Base-by-base conservation (phyloP, 2,329 filamentous ascomycete genomes). In the Fusarium praegraminearum region DNA sequence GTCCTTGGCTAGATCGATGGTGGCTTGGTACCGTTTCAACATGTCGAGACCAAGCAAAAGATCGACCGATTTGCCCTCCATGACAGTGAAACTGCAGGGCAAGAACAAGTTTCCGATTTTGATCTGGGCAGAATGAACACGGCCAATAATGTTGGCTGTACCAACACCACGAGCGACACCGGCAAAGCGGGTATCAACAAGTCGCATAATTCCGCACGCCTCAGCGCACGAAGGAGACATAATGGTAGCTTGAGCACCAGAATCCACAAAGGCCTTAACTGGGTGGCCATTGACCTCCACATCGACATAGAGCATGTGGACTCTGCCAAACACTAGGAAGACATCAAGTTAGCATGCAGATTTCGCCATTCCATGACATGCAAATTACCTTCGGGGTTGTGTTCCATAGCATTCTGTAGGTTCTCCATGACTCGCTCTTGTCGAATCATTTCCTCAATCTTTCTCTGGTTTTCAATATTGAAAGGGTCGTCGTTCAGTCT, bases 41-140 rank as follows among this genome's bases (percentile, higher is more conserved):
- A 99, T 99, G 79, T 99, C 96, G 43, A 99, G 83, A 5, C 96
- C 96, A 15, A 99, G 88, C 3, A 99, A 87, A 20, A 99, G 85
- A 78, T 98, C 96, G 26, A 99, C 96, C 54, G 93, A 90, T 81
- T 98, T 99, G 70, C 96, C 96, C 82, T 99, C 96, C 96, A 99
- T 99, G 76, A 99, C 96, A 5, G 96, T 99, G 80, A 99, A 99
- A 63, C 94, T 96, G 82, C 94, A 98, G 4, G 95, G 91, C 73
- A 99, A 85, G 77, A 93, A 94, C 67, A 95, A 88, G 43, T 87
- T 89, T 55, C 95, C 96, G 72, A 99, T 96, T 80, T 93, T 95
- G 80, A 99, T 97, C 80, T 95, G 93, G 12, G 96, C 96, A 24
- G 93, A 93, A 80, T 99, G 96, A 5, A 99, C 96, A 54, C 96